Conservation (phyloP, 768 basidiomycete genomes). For the Chiua virens region DNA sequence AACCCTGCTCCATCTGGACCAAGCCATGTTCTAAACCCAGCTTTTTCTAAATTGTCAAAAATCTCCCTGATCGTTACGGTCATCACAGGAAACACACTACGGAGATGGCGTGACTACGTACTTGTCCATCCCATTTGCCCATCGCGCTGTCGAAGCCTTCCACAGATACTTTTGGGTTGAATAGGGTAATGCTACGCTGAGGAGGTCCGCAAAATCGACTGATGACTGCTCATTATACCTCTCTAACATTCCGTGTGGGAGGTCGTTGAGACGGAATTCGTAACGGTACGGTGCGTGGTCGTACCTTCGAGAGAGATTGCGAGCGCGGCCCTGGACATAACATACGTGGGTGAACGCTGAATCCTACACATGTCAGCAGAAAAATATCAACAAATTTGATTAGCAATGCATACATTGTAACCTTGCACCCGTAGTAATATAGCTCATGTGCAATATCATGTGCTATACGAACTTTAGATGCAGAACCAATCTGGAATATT, state of each 20-base stretch:
- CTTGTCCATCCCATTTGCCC: conserved; percentile 24
- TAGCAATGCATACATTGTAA: conserved; percentile 20
- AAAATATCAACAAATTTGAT: conserved; percentile 30
- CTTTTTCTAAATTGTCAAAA: conserved; percentile 33
- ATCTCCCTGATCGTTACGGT: conserved; percentile 30
- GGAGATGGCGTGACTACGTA: neutral
- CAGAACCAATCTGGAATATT: conserved; percentile 16
- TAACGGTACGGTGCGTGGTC: neutral
- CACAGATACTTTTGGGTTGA: conserved; percentile 16
- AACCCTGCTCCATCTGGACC: conserved; percentile 40
- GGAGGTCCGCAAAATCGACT: conserved; percentile 25
- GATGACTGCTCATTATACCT: conserved; percentile 28
- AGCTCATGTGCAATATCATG: conserved; percentile 42
- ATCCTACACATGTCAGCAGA: conserved; percentile 12
- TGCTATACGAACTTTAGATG: conserved; percentile 13
- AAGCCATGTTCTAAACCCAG: conserved; percentile 38
- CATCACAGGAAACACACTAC: neutral
- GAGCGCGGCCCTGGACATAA: conserved; percentile 16
- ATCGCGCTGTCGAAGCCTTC: neutral
- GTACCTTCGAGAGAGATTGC: conserved; percentile 14
- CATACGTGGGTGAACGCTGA: conserved; percentile 31
- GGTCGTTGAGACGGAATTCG: too few species aligned
- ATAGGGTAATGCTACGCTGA: conserved; percentile 22
- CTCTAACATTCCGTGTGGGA: too few species aligned
- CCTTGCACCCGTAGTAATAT: conserved; percentile 27